A percentile compares a stretch with the other conserved stretches of the same genome.
Evolutionary conservation across 192 early-diverging fungal genomes (phyloP).

Genomic region (Podila minutissima): DNA sequence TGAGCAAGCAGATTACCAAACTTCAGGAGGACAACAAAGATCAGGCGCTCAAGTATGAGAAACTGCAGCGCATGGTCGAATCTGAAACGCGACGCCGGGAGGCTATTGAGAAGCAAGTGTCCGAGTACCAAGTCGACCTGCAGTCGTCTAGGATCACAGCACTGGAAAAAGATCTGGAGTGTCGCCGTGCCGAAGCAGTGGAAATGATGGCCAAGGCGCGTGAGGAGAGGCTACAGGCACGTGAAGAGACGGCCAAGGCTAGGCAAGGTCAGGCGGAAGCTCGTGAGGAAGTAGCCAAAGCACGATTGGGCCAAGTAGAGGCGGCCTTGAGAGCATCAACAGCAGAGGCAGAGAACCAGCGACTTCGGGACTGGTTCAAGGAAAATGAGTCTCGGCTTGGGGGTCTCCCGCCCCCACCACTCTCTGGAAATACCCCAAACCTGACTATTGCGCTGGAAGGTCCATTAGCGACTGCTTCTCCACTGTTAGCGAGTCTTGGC

Average conservation of each 20-base stretch:
- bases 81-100: conserved; percentile 10
- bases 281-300: not conserved
- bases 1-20: not conserved
- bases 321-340: not conserved
- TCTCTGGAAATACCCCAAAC: no score
- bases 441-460: not conserved
- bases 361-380: not conserved
- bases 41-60: conserved; percentile 9
- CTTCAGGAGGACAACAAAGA: conserved; percentile 9
- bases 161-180: conserved; percentile 20
- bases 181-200: conserved; percentile 10
- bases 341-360: conserved; percentile 4
- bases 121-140: not conserved
- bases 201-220: conserved; percentile 30
- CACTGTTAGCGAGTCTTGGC: no score
- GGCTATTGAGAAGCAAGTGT: conserved; percentile 3
- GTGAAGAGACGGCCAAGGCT: conserved; percentile 1
- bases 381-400: not conserved
- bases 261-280: conserved; percentile 14
- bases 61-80: conserved; percentile 8
- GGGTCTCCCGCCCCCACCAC: not conserved
- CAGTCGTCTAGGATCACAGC: not conserved
- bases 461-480: not conserved
- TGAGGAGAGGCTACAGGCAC: conserved; percentile 7
- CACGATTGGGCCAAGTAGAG: not conserved